phyloP scores from a whole-genome alignment of 306 rosid genomes.

The Sesbania bispinosa region DNA sequence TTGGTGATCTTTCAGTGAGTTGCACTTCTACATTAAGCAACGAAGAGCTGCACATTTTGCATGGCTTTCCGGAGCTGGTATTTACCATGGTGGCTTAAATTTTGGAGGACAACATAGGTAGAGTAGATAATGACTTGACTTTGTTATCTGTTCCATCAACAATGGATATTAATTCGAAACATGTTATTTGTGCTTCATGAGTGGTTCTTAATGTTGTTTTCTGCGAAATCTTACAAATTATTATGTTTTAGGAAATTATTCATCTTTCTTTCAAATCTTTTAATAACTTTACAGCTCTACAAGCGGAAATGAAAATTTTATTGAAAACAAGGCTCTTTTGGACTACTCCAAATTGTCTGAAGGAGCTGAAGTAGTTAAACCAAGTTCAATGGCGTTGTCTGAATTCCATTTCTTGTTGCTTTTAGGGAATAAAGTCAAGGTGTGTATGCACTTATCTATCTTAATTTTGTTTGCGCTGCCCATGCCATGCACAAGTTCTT shows the following conservation, averaged over 20 bases:
- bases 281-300: constrained; percentile 50
- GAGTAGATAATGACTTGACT: constrained; percentile 27
- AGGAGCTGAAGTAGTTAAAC: constrained; percentile 67
- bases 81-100: constrained; percentile 87
- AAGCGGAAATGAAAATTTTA: constrained; percentile 86
- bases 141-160: neutral
- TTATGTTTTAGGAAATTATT: neutral
- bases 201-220: constrained; percentile 17
- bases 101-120: constrained; percentile 90
- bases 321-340: constrained; percentile 92
- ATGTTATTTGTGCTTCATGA: constrained; percentile 30
- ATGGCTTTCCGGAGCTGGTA: constrained; percentile 99
- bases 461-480: constrained; percentile 10
- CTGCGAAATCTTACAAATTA: constrained; percentile 9
- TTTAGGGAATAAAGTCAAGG: constrained; percentile 90
- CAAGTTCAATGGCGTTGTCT: constrained; percentile 88
- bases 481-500: constrained; percentile 1
- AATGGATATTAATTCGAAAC: constrained; percentile 3
- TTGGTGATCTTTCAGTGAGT: constrained; percentile 63
- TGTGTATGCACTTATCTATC: constrained; percentile 30
- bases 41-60: constrained; percentile 96
- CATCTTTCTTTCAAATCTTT: neutral
- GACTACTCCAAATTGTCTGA: constrained; percentile 74
- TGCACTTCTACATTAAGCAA: constrained; percentile 92
- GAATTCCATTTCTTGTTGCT: constrained; percentile 96